Evolutionary conservation across 192 early-diverging fungal genomes (phyloP).

Genomic region (Backusella circina): DNA sequence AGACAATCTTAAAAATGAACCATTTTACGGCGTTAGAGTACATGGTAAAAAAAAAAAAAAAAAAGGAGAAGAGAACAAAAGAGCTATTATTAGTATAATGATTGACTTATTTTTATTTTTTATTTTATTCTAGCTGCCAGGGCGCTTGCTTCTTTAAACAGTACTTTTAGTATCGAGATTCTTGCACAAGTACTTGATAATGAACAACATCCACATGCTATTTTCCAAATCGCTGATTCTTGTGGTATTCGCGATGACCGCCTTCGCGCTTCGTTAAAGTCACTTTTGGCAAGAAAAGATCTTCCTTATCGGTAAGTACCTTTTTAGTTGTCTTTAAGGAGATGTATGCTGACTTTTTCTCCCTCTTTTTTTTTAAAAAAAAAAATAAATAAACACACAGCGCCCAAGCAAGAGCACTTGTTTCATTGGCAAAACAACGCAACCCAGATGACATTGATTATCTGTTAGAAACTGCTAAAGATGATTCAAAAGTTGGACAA

Average conservation of each 20-base stretch:
- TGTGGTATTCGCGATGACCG: background rate
- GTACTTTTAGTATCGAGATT: slow-evolving; percentile 29
- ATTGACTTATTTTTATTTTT: background rate
- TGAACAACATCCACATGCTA: slow-evolving; percentile 38
- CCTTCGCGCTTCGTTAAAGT: background rate
- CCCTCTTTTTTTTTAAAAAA: background rate
- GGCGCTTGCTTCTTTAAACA: slow-evolving; percentile 36
- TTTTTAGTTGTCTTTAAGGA: background rate
- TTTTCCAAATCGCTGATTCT: slow-evolving; percentile 12
- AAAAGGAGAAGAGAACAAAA: background rate
- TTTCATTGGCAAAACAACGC: slow-evolving; percentile 39
- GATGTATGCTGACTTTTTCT: background rate
- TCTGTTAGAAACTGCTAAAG: slow-evolving; percentile 36
- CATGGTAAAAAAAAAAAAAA: background rate
- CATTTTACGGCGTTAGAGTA: slow-evolving; percentile 36
- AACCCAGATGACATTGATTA: slow-evolving; percentile 39
- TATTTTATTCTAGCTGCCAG: slow-evolving; percentile 13
- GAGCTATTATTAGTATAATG: background rate
- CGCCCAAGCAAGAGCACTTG: slow-evolving; percentile 26
- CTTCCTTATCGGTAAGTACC: background rate
- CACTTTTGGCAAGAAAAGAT: background rate
- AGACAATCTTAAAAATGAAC: slow-evolving; percentile 26
- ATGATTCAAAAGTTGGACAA: slow-evolving; percentile 33
- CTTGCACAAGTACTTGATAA: slow-evolving; percentile 33
- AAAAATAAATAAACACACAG: too few relatives aligned